Base-by-base conservation (phyloP, 768 basidiomycete species). In the Lanmaoa rubissima region DNA sequence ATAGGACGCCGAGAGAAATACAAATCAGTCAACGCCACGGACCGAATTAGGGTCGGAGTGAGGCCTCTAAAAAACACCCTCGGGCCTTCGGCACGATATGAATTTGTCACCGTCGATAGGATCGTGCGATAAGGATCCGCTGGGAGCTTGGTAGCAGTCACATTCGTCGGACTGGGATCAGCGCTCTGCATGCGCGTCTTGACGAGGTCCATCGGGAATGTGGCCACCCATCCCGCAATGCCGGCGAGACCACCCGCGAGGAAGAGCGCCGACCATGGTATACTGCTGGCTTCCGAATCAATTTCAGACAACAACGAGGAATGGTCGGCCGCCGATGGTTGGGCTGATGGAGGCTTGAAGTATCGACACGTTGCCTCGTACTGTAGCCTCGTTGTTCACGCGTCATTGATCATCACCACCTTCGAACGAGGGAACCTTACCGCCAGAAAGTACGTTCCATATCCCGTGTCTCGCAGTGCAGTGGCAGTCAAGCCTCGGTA, bases 131-230 rank as follows among this genome's bases (percentile, higher is more conserved):
- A 90, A 1, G 84, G 87, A 57, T 86, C 79, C 28, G 4, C 43
- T 9, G n/a, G 39, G 12, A 12, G 11, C 24, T 36, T 46, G 38
- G 17, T 11, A 10, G 28, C 12, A 2, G 8, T 28, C 54, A 5
- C 4, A n/a, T 8, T 26, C 4, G 59, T 38, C 31, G 31, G 40
- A 16, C 26, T 19, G n/a, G 58, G 52, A 2, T 67, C 53, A 26
- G 61, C 68, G 48, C 83, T 82, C 70, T 97, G 94, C 63, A 94
- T 82, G 6, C 93, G 83, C 14, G 94, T 95, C 75, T 97, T 96
- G 58, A 95, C 79, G 4, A 94, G 88, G 65, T 97, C 94, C 53
- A 94, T 76, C 2, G 92, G 92, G 69, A 96, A 97, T 1, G 93
- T 95, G 3, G 76, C 78, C 0, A 85, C 38, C 92, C 92, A 95